Percentiles rank a stretch among this genome's conserved stretches.
Conservation (phyloP, 371 early-diverging fungal species). For the Saksenaea oblongispora region DNA sequence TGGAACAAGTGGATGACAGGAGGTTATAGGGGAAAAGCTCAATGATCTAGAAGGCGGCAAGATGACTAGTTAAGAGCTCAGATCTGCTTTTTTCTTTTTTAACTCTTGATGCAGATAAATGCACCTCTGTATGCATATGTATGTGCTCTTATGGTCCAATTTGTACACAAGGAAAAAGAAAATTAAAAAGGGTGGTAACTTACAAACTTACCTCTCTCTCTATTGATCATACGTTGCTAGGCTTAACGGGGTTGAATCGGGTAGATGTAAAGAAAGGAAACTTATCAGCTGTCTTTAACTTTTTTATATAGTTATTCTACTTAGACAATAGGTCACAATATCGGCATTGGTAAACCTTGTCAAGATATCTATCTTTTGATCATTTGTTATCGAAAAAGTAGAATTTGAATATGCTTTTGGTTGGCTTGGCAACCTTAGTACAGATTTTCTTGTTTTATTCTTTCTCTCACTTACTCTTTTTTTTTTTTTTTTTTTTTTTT, state of each 20-base stretch:
- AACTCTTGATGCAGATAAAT: neutral
- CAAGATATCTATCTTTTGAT: neutral
- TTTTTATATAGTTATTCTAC: neutral
- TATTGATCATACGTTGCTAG: neutral
- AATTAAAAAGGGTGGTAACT: neutral
- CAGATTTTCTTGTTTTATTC: too few species aligned
- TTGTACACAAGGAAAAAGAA: conserved; percentile 4
- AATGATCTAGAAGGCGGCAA: conserved; percentile 3
- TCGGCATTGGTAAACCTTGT: neutral
- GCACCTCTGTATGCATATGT: conserved; percentile 2
- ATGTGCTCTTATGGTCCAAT: conserved; percentile 4
- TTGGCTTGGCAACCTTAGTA: too few species aligned
- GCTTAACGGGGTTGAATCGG: neutral
- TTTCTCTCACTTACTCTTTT: too few species aligned
- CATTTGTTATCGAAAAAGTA: neutral
- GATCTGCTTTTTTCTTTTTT: conserved; percentile 1
- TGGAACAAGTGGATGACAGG: neutral
- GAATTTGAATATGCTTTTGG: neutral
- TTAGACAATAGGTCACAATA: neutral
- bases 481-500: too few species aligned
- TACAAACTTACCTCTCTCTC: neutral
- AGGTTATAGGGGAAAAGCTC: neutral
- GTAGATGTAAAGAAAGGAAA: conserved; percentile 1
- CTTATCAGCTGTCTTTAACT: neutral
- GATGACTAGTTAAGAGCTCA: conserved; percentile 1